phyloP scores from a whole-genome alignment of 2,329 filamentous ascomycete species.

The Fusarium papillatum region DNA sequence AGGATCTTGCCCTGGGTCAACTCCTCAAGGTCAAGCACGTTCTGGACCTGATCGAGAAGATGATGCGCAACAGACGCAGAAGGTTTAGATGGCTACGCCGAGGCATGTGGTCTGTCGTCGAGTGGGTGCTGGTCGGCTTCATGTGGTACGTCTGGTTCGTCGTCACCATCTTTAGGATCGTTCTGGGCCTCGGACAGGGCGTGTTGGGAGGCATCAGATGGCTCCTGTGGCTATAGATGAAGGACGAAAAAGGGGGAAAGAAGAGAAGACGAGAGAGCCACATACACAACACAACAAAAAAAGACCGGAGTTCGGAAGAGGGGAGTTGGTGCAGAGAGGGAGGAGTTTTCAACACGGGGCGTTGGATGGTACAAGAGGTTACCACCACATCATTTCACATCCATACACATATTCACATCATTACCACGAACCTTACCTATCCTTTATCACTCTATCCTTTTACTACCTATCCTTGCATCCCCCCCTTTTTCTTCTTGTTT shows the following conservation, averaged over 20 bases:
- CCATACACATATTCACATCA: constrained; percentile 8
- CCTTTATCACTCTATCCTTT: neutral
- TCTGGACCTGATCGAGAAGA: constrained; percentile 82
- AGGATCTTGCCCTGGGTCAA: constrained; percentile 81
- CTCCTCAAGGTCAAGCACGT: constrained; percentile 86
- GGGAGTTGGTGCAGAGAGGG: neutral
- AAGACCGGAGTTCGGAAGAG: constrained; percentile 2
- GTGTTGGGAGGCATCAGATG: constrained; percentile 75
- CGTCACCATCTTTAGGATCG: constrained; percentile 80
- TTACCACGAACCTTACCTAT: neutral
- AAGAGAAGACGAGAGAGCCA: constrained; percentile 1
- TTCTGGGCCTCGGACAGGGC: constrained; percentile 73
- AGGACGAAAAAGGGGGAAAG: constrained; percentile 9
- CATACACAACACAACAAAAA: neutral
- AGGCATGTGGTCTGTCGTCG: constrained; percentile 84
- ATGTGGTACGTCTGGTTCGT: constrained; percentile 97
- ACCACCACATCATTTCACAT: neutral
- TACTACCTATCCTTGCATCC: constrained; percentile 6
- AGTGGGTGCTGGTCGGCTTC: constrained; percentile 89
- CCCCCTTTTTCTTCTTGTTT: constrained; percentile 10
- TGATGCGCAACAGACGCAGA: constrained; percentile 76
- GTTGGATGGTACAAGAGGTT: constrained; percentile 2
- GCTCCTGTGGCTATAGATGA: constrained; percentile 81
- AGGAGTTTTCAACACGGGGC: constrained; percentile 21
- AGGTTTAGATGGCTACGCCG: constrained; percentile 81